Evolutionary conservation across 257 asterid genomes (phyloP).

Genomic region (Solanum sejunctum): DNA sequence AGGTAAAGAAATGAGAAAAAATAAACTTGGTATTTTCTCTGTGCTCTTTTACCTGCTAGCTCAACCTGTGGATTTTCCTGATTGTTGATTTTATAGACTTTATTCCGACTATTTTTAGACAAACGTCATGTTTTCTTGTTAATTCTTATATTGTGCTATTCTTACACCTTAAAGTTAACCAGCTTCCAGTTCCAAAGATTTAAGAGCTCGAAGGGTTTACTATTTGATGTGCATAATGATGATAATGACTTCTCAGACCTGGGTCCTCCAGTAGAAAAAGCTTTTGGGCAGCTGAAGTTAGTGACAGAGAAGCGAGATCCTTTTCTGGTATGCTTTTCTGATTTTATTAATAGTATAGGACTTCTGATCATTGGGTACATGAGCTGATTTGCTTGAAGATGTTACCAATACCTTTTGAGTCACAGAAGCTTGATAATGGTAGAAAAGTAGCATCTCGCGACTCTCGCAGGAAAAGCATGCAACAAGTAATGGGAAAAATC

Average conservation of each 20-base stretch:
- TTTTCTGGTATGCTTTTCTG: conserved; percentile 15
- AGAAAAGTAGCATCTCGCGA: conserved; percentile 4
- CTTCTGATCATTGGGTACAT: neutral
- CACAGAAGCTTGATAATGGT: conserved; percentile 12
- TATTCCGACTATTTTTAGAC: neutral
- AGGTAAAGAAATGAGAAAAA: neutral
- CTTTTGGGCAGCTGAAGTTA: conserved; percentile 10
- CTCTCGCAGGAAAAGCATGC: conserved; percentile 8
- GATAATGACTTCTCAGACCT: conserved; percentile 37
- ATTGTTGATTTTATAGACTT: neutral
- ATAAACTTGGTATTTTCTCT: neutral
- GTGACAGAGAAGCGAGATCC: conserved; percentile 23
- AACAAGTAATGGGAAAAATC: neutral
- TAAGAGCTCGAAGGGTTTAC: conserved; percentile 13
- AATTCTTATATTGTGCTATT: neutral
- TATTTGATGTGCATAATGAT: conserved; percentile 12
- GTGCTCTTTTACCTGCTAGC: neutral
- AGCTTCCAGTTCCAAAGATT: conserved; percentile 20
- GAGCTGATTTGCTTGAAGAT: neutral
- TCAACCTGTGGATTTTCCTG: neutral
- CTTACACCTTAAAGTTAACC: conserved; percentile 4
- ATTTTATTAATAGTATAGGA: neutral
- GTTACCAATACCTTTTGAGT: neutral
- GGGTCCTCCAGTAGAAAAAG: conserved; percentile 20
- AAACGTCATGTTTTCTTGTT: neutral